Base-by-base conservation (phyloP, 768 basidiomycete species). In the Dioszegia hungarica region DNA sequence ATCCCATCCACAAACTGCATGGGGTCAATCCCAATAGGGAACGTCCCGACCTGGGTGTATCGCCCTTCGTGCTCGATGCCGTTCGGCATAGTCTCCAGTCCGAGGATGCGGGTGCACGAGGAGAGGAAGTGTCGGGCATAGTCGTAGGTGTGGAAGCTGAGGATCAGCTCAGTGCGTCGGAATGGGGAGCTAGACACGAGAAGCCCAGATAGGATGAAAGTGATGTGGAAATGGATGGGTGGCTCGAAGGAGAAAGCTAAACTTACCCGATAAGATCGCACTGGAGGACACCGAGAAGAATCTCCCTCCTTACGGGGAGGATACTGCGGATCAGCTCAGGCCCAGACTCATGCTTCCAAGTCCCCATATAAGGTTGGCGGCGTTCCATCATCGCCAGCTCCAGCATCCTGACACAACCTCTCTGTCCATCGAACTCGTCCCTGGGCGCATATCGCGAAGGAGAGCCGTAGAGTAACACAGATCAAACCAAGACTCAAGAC, bases 71-170 rank as follows among this genome's bases (percentile, higher is more conserved):
- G 92, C 73, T 95, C 90, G 64, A 98, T 90, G 40, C 94, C 91
- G 73, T 98, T 98, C 2, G 95, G 95, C 88, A 95, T 91, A 1
- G 95, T 98, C 14, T 90, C 86, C 29, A 98, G 82, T 31, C 87
- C 88, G 36, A 99, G 85, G 63, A 99, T 94, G 41, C 95, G 88
- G 1, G 95, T 97, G 77, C 93, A 97, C 39, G 91, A 94, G 8
- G 94, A 98, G 46, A 99, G 82, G 84, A 99, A 99, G 77, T 99
- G 95, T 38, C 95, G 92, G 1, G 95, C 95, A 72, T 99, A 99
- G 77, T 99, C 95, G 78, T 94, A 99, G 9, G 95, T 99, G 80
- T 99, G 95, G 84, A 98, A 99, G 14, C 73, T 74, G 56, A 19
- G 10, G n/a, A 27, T 39, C 15, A 39, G 57, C 39, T 34, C 27